Percentiles rank a stretch among this genome's conserved stretches.
phyloP scores from a whole-genome alignment of 352 stramenopile species.

The Discostella stelligera region DNA sequence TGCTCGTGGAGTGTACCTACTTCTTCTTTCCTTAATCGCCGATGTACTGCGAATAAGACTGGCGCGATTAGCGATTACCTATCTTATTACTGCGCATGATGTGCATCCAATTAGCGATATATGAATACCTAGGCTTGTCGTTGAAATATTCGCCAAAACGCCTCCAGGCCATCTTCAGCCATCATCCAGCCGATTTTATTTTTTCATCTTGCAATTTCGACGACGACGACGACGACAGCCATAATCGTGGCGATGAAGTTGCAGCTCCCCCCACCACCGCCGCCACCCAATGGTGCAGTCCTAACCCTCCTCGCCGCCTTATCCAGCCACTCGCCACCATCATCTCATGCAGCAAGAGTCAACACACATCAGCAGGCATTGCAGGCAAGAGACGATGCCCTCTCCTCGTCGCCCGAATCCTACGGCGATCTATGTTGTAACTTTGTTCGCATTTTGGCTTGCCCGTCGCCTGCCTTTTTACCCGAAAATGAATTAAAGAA shows the following conservation, averaged over 20 bases:
- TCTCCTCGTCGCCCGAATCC: constrained; percentile 46
- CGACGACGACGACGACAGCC: not conserved
- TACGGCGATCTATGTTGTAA: constrained; percentile 70
- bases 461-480: constrained; percentile 35
- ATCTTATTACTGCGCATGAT: too few relatives aligned
- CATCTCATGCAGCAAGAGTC: constrained; percentile 42
- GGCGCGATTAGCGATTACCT: too few relatives aligned
- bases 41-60: too few relatives aligned
- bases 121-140: too few relatives aligned
- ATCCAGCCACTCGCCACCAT: constrained; percentile 59
- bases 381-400: constrained; percentile 63
- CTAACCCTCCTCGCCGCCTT: constrained; percentile 70
- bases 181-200: too few relatives aligned
- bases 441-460: constrained; percentile 52
- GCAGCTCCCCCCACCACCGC: constrained; percentile 39
- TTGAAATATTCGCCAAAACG: too few relatives aligned
- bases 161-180: too few relatives aligned
- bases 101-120: too few relatives aligned
- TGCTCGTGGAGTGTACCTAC: too few relatives aligned
- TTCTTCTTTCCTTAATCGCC: too few relatives aligned
- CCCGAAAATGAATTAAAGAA: constrained; percentile 37
- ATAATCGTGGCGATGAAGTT: not conserved
- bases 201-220: too few relatives aligned
- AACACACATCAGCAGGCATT: constrained; percentile 68
- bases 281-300: constrained; percentile 60